Evolutionary conservation across 345 rosid genomes (phyloP), one percentile per base, ranked within the genome.

Genomic region (Limnanthes douglasii): DNA sequence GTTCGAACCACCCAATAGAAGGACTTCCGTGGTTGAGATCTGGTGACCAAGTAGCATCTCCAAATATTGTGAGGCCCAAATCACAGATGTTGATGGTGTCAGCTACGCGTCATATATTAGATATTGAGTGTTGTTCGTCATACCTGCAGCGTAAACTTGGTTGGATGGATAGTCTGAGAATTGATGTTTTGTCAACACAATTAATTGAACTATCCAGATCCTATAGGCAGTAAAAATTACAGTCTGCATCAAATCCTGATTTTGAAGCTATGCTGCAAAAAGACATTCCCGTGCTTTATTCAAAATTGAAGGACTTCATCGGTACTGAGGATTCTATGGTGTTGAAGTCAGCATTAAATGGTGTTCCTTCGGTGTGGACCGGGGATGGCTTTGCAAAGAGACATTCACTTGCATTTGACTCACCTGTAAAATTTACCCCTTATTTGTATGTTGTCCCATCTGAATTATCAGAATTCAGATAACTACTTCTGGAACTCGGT

Each of bases 401-500:
- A 37, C 57, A 62, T 59, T 73, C 71, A 46, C 97, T 86, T 53
- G 92, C 97, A 45, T 86, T 86, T 70, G 94, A 81, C 68, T 86
- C 97, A 21, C 94, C 97, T 10, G 97, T 78, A 54, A 82, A 86
- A 60, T 86, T 74, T 64, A 52, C 79, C 50, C 97, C 97, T 35
- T 86, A 78, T 54, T 64, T 86, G 45, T 81, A 81, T 67, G 97
- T 73, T 66, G 97, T 86, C 48, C 97, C 97, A 46, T 86, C 97
- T 29, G 97, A 86, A 45, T 60, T 86, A 58, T 67, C 73, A 36
- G 86, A 75, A 34, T 86, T 75, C 47, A 72, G 73, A 48, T 77
- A 70, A 31, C 49, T 86, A 60, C 92, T 86, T 37, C 49, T 75
- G 61, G 79, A 56, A 43, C 61, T 86, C 60, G 97, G 94, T 34